Percentiles rank a stretch among this genome's conserved stretches.
Evolutionary conservation across 2,329 filamentous ascomycete species (phyloP).

Genomic region (Incumbomyces lentus): DNA sequence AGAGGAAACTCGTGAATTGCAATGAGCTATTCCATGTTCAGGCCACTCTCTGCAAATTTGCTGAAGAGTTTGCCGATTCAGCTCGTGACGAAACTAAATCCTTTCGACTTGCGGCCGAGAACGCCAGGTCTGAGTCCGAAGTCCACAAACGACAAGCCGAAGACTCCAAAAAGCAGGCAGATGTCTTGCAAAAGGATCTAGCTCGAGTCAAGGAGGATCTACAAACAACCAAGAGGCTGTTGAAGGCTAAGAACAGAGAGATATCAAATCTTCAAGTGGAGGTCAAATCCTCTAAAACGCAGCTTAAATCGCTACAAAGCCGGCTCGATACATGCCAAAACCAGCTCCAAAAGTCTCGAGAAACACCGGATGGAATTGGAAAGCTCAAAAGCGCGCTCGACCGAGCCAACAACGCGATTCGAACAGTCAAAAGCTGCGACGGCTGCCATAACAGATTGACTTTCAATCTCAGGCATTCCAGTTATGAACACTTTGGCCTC

Average conservation of each 20-base stretch:
- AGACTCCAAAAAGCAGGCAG: background rate
- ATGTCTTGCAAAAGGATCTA: background rate
- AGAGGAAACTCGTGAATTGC: background rate
- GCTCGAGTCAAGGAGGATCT: background rate
- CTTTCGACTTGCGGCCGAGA: background rate
- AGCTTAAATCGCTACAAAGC: background rate
- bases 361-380: background rate
- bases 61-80: background rate
- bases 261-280: background rate
- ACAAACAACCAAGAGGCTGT: too few species aligned
- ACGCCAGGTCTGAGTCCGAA: background rate
- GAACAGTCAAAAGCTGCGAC: background rate
- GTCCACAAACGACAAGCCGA: background rate
- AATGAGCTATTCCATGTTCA: background rate
- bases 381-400: background rate
- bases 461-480: background rate
- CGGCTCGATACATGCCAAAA: too few species aligned
- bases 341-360: too few species aligned
- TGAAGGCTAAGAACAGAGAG: too few species aligned
- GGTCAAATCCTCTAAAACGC: background rate
- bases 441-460: background rate
- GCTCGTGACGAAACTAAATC: background rate
- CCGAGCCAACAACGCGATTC: background rate
- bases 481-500: background rate
- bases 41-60: background rate